Percentiles rank a stretch among this genome's conserved stretches.
These are phyloP conservation scores for Diplosphaera chodatii DNA, from an alignment of 139 green algal genomes.

Conservation along the genomic window DNA sequence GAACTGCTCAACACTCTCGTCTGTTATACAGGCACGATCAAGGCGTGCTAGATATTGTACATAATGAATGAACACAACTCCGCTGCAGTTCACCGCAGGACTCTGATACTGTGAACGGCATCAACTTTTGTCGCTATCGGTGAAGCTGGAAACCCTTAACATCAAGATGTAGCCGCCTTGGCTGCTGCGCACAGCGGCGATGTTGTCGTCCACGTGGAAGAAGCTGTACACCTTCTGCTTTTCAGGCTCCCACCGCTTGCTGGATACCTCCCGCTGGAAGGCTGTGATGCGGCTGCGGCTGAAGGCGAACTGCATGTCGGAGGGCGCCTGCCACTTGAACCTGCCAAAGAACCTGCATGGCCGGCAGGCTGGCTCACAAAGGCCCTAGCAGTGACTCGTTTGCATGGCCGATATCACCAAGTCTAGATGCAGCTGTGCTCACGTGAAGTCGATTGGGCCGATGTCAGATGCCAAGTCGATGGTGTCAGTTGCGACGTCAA, in stretches of 20 bases:
- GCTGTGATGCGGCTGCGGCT: neutral
- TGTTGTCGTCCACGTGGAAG: neutral
- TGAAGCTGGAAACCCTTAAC: neutral
- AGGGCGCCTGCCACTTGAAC: neutral
- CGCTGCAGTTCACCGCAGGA: too few relatives aligned
- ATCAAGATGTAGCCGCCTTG: neutral
- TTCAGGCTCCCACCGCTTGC: neutral
- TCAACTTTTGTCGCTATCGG: too few relatives aligned
- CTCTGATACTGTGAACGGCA: too few relatives aligned
- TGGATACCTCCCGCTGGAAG: neutral
- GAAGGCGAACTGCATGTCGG: neutral
- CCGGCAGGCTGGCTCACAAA: neutral
- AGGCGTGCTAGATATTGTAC: too few relatives aligned
- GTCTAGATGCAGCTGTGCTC: neutral
- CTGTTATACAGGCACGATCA: too few relatives aligned
- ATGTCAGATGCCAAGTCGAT: neutral
- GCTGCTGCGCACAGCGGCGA: neutral
- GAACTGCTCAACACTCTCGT: too few relatives aligned
- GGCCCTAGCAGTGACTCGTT: too few relatives aligned
- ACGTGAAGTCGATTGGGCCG: neutral
- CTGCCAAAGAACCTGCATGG: neutral
- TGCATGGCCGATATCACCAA: neutral
- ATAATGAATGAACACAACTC: too few relatives aligned
- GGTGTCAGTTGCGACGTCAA: neutral
- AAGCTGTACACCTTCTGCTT: neutral